A percentile compares a stretch with the other conserved stretches of the same genome.
Evolutionary conservation across 768 basidiomycete genomes (phyloP).

Genomic region (Leccinum ochraceum): DNA sequence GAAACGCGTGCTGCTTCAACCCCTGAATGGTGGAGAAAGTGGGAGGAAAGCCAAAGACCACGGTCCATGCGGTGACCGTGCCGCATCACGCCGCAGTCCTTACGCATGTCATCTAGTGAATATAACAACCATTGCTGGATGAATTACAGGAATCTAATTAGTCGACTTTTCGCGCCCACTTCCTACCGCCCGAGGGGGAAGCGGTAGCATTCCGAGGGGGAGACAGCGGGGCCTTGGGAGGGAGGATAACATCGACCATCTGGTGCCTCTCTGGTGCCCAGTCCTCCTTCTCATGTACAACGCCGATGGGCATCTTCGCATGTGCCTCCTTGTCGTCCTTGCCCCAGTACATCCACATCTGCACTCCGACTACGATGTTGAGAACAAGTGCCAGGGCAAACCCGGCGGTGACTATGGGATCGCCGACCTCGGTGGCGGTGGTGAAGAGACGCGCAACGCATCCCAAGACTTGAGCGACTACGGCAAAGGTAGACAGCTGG

Average conservation of each 20-base stretch:
- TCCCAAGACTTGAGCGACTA: slow-evolving; percentile 83
- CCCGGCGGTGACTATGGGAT: slow-evolving; percentile 76
- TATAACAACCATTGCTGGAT: slow-evolving; percentile 15
- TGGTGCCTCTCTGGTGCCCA: slow-evolving; percentile 28
- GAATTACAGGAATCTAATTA: slow-evolving; percentile 35
- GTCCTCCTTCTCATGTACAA: slow-evolving; percentile 30
- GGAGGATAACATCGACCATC: slow-evolving; percentile 46
- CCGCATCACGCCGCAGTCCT: neutral
- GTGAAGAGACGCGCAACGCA: slow-evolving; percentile 94
- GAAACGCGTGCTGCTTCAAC: slow-evolving; percentile 23
- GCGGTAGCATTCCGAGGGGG: slow-evolving; percentile 43
- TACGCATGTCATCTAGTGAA: slow-evolving; percentile 12
- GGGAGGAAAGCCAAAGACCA: slow-evolving; percentile 25
- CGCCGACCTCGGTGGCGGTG: slow-evolving; percentile 86
- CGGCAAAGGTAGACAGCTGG: slow-evolving; percentile 92
- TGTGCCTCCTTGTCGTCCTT: slow-evolving; percentile 41
- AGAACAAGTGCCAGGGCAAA: slow-evolving; percentile 81
- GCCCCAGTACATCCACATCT: slow-evolving; percentile 87
- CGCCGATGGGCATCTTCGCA: slow-evolving; percentile 19
- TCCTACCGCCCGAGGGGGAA: slow-evolving; percentile 51
- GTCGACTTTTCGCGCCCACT: slow-evolving; percentile 77
- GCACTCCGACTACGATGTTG: slow-evolving; percentile 80
- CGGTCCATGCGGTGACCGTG: slow-evolving; percentile 3
- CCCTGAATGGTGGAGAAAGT: slow-evolving; percentile 35
- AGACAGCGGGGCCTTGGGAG: slow-evolving; percentile 43